Conservation (phyloP, 495 filamentous ascomycete genomes). For the Penicillium argentinense region DNA sequence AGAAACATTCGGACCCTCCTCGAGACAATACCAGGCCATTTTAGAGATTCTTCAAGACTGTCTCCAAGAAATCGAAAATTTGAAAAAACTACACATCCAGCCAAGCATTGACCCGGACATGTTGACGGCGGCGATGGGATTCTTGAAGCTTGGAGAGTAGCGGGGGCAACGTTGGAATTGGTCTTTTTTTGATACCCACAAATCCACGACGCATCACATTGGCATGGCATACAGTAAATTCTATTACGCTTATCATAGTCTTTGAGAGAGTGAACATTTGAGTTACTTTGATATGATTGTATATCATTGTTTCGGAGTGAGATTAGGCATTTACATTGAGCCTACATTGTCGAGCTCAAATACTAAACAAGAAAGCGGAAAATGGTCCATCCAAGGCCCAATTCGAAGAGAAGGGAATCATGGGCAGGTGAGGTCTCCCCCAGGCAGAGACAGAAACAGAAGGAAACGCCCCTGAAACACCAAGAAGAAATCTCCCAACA, state of each 20-base stretch:
- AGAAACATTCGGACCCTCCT: conserved; percentile 41
- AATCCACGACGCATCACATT: conserved; percentile 1
- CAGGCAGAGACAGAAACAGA: conserved; percentile 5
- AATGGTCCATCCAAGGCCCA: too few relatives aligned
- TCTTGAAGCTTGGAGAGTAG: conserved; percentile 35
- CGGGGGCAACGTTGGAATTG: background rate
- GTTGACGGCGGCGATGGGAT: conserved; percentile 41
- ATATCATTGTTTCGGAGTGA: background rate
- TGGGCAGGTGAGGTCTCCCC: background rate
- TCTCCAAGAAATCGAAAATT: conserved; percentile 32
- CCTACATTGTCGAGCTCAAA: background rate
- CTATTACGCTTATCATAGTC: too few relatives aligned
- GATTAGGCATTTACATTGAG: background rate
- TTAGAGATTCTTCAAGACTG: conserved; percentile 38
- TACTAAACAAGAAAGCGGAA: background rate
- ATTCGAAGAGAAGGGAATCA: too few relatives aligned
- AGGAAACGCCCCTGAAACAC: conserved; percentile 16
- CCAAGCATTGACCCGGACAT: conserved; percentile 31
- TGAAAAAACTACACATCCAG: conserved; percentile 4
- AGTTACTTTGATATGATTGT: too few relatives aligned
- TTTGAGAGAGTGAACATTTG: background rate
- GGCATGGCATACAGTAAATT: too few relatives aligned
- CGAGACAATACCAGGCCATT: conserved; percentile 38
- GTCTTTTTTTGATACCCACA: conserved; percentile 9
- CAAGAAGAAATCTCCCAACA: conserved; percentile 24